Evolutionary conservation across 345 rosid genomes (phyloP).

Genomic region (Tarenaya hassleriana): DNA sequence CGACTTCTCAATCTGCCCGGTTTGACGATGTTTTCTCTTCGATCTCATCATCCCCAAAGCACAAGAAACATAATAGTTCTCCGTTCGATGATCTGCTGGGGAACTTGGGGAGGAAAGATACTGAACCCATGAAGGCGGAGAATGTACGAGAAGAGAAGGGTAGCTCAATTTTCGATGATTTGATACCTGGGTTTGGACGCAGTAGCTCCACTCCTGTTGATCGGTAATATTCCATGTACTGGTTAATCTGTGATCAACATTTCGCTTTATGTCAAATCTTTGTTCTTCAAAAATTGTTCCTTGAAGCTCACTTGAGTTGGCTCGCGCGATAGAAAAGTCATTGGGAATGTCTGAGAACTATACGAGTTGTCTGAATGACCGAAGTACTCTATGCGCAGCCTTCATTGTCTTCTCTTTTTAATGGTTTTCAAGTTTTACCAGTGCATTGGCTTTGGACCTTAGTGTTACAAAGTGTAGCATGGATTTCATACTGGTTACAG

Average conservation of each 20-base stretch:
- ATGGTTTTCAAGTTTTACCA: neutral
- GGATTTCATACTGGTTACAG: neutral
- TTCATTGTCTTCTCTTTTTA: neutral
- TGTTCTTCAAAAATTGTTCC: neutral
- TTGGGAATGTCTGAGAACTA: too few species aligned
- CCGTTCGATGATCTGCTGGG: constrained; percentile 58
- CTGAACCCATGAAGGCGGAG: constrained; percentile 24
- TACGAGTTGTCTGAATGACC: neutral
- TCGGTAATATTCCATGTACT: constrained; percentile 29
- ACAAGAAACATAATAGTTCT: constrained; percentile 24
- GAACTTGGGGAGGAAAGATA: constrained; percentile 36
- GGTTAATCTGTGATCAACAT: constrained; percentile 4
- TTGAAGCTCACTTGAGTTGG: neutral
- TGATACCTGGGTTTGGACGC: constrained; percentile 65
- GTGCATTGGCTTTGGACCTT: neutral
- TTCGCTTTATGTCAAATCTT: neutral
- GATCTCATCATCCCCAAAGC: constrained; percentile 30
- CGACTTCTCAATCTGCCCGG: constrained; percentile 32
- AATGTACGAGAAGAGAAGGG: constrained; percentile 28
- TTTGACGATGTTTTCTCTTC: constrained; percentile 39
- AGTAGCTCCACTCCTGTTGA: constrained; percentile 40
- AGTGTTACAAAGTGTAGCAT: neutral
- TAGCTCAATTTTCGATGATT: constrained; percentile 43
- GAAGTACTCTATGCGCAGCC: neutral
- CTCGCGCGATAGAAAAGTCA: too few species aligned